Conservation (phyloP, 148 eudicot genomes). For the Mesembryanthemum crystallinum region DNA sequence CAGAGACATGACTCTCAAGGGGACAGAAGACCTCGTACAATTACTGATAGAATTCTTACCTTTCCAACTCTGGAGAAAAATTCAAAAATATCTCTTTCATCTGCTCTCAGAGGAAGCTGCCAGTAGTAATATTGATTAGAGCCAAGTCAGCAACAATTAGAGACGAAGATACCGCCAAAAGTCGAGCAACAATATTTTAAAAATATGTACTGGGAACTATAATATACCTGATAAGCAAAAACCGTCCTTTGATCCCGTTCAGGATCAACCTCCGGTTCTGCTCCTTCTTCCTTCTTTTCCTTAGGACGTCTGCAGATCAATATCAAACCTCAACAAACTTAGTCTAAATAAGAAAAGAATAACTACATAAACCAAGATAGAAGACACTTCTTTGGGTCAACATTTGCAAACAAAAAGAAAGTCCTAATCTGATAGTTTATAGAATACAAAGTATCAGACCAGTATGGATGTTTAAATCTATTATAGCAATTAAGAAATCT, state of each 20-base stretch:
- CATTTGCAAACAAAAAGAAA: not conserved
- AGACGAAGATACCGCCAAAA: not conserved
- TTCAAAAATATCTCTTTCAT: slow-evolving; percentile 81
- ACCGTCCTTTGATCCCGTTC: slow-evolving; percentile 93
- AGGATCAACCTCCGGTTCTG: slow-evolving; percentile 77
- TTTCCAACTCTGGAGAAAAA: slow-evolving; percentile 91
- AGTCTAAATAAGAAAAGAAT: not conserved
- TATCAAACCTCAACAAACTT: slow-evolving; percentile 12
- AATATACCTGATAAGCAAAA: slow-evolving; percentile 86
- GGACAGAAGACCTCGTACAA: not conserved
- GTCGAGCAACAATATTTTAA: not conserved
- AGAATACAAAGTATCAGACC: slow-evolving; percentile 19
- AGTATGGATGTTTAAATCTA: slow-evolving; percentile 17
- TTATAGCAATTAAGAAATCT: slow-evolving; percentile 30
- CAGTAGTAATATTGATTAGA: not conserved
- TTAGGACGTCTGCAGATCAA: slow-evolving; percentile 54
- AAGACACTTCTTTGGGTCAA: slow-evolving; percentile 9
- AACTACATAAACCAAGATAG: not conserved
- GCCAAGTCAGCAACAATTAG: slow-evolving; percentile 5
- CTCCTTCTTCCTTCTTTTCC: slow-evolving; percentile 65
- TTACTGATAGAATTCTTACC: slow-evolving; percentile 39
- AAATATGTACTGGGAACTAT: not conserved
- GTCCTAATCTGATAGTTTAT: slow-evolving; percentile 21
- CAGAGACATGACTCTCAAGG: not conserved
- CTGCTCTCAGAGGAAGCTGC: slow-evolving; percentile 85